Evolutionary conservation across 106 monocot species (phyloP).

Genomic region (Vanilla planifolia): DNA sequence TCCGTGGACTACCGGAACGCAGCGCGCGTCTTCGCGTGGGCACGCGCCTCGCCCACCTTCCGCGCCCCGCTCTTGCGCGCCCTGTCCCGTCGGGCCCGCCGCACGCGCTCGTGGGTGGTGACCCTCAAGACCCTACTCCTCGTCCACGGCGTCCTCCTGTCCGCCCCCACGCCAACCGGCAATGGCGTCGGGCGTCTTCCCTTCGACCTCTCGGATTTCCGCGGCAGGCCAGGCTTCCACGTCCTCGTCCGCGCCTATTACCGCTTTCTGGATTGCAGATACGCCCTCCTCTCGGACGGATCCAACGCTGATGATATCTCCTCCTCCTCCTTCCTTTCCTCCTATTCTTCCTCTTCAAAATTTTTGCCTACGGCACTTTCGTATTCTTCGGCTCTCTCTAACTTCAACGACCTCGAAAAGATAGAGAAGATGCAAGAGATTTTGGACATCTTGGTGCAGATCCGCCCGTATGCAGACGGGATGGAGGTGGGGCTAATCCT

Average conservation of each 20-base stretch:
- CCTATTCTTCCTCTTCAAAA: no score
- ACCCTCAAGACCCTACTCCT: slow-evolving; percentile 77
- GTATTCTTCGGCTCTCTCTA: no score
- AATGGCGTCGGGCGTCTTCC: slow-evolving; percentile 41
- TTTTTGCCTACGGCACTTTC: background rate
- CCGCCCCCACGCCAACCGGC: slow-evolving; percentile 5
- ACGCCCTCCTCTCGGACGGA: slow-evolving; percentile 17
- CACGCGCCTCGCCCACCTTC: slow-evolving; percentile 37
- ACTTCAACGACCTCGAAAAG: background rate
- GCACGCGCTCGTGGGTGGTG: slow-evolving; percentile 70
- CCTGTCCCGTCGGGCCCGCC: slow-evolving; percentile 39
- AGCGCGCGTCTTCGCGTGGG: slow-evolving; percentile 58
- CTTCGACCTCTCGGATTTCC: slow-evolving; percentile 73
- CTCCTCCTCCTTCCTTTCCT: background rate
- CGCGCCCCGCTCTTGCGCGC: slow-evolving; percentile 40
- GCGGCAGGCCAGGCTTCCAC: slow-evolving; percentile 51
- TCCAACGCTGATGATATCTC: background rate
- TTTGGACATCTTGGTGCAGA: slow-evolving; percentile 64
- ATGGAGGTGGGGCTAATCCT: slow-evolving; percentile 48
- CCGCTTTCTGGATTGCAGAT: slow-evolving; percentile 62
- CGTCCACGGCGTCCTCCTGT: slow-evolving; percentile 66
- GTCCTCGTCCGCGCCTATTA: slow-evolving; percentile 75
- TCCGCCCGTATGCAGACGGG: slow-evolving; percentile 57
- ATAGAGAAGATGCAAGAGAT: slow-evolving; percentile 39
- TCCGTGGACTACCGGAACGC: slow-evolving; percentile 63